Base-by-base conservation (phyloP, 139 green algal species). In the Chlorella sp. region DNA sequence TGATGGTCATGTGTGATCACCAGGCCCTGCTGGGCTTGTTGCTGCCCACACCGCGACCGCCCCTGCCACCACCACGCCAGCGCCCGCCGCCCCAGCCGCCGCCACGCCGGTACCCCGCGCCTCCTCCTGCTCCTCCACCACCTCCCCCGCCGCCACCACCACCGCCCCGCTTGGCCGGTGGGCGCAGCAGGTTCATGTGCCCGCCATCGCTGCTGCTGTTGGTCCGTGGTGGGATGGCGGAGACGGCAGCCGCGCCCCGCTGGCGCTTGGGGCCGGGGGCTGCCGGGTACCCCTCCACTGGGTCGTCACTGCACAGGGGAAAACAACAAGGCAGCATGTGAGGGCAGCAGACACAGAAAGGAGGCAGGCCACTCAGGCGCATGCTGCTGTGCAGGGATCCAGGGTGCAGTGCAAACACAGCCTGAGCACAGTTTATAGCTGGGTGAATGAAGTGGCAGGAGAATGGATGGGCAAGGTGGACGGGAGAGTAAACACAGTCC, bases 11-110 rank as follows among this genome's bases (percentile, higher is more conserved):
- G n/a, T n/a, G 48, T 57, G 48, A 5, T 78, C 71, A 83, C 78
- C 78, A 83, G 11, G 78, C 78, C 19, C 78, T 40, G 39, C 39
- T 83, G 78, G 78, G 78, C 78, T 83, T 83, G 78, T 57, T 83
- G 78, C 37, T 57, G 39, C 40, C 30, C 19, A n/a, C 32, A 26
- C 78, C 78, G 12, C 78, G 39, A 26, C 78, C 77, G 1, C 77
- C 77, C 77, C 77, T 57, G 77, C 77, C 36, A 0, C 77, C 36
- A 0, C 77, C 77, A 3, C 77, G 28, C 37, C 37, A 14, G 1
- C 75, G 34, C 14, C 75, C 75, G 75, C 75, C 34, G 3, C 37
- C 24, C 36, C 39, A 42, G 71, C 71, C 71, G 71, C 36, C 36
- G 2, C 30, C 71, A 14, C 71, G 30, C 30, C 71, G 71, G 32